Conservation (phyloP, 768 basidiomycete genomes). For the Trametes elegans region DNA sequence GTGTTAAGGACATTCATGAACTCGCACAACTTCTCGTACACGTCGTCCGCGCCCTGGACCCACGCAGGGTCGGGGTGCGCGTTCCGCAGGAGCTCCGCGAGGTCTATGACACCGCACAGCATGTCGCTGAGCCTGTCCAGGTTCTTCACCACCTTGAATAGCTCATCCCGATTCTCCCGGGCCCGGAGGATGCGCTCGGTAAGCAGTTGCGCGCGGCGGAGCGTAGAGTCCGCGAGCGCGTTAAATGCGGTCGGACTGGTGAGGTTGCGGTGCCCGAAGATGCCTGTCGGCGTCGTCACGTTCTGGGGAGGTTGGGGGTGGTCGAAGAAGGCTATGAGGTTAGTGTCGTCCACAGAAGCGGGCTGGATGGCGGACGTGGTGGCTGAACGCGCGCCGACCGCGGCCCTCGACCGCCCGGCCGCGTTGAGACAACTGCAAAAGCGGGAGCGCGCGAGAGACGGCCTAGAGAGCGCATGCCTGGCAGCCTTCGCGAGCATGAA, state of each 20-base stretch:
- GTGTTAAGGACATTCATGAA: constrained; percentile 99
- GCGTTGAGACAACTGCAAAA: constrained; percentile 45
- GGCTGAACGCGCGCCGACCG: constrained; percentile 24
- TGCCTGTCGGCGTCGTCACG: constrained; percentile 59
- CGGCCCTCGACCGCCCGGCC: constrained; percentile 22
- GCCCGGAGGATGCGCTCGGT: constrained; percentile 82
- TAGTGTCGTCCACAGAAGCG: constrained; percentile 61
- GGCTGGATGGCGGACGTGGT: constrained; percentile 46
- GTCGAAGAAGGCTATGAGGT: constrained; percentile 72
- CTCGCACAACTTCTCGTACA: constrained; percentile 90
- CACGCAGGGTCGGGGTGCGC: constrained; percentile 86
- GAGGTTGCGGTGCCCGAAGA: constrained; percentile 81
- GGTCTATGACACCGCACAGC: constrained; percentile 94
- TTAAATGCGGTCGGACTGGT: constrained; percentile 67
- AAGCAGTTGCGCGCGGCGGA: constrained; percentile 75
- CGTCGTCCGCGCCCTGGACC: constrained; percentile 80
- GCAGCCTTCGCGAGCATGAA: constrained; percentile 38
- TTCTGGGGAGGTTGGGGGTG: constrained; percentile 44
- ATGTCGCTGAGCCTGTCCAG: constrained; percentile 95
- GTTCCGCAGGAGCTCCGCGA: constrained; percentile 91
- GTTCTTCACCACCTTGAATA: constrained; percentile 90
- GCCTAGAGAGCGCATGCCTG: constrained; percentile 41
- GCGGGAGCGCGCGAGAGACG: constrained; percentile 34
- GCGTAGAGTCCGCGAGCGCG: constrained; percentile 73
- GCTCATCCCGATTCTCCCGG: constrained; percentile 67